Base-by-base conservation (phyloP, 2,329 filamentous ascomycete species). In the Kalmusia sp. region DNA sequence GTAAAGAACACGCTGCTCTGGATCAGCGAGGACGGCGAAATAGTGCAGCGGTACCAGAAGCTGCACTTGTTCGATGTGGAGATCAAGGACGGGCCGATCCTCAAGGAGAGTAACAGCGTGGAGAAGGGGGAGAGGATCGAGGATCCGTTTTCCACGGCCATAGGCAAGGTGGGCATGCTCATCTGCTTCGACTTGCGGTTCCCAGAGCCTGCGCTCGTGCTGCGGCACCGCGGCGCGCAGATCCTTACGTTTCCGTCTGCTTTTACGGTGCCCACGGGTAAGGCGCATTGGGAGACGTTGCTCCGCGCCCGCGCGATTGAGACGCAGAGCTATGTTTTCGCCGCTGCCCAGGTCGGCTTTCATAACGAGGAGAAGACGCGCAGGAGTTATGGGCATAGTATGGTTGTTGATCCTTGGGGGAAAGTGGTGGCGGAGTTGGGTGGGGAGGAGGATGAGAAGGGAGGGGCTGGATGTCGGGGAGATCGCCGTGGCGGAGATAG, bases 131-230 rank as follows among this genome's bases (percentile, higher is more conserved):
- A 57, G 39, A 62, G 75, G 2, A 84, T 96, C 34, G 77, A 86
- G 1, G 72, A 84, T 3, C 92, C 92, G 0, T 92, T 95, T 65
- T 77, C 84, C n/a, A 90, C 88, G 0, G 76, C 85, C 0, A 70
- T 96, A 9, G 93, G 93, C 12, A 86, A 85, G 30, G 81, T 97
- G 17, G 93, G 92, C 17, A 81, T 89, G 56, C 82, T 89, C 49
- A 96, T 97, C 57, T 97, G 93, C 77, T 97, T 97, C 73, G 93
- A 97, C 76, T 77, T 97, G 57, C 86, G 92, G 1, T 96, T 95
- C 69, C 85, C 92, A 0, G 91, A 96, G 69, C 84, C 89, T 7
- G 84, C 86, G 0, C 73, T 95, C 8, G 81, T 85, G 1, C 81
- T 96, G 15, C 84, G 85, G 24, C 77, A 84, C 6, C 83, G 85